phyloP scores from a whole-genome alignment of 129 eudicot species.

The Gnaphalium uliginosum region DNA sequence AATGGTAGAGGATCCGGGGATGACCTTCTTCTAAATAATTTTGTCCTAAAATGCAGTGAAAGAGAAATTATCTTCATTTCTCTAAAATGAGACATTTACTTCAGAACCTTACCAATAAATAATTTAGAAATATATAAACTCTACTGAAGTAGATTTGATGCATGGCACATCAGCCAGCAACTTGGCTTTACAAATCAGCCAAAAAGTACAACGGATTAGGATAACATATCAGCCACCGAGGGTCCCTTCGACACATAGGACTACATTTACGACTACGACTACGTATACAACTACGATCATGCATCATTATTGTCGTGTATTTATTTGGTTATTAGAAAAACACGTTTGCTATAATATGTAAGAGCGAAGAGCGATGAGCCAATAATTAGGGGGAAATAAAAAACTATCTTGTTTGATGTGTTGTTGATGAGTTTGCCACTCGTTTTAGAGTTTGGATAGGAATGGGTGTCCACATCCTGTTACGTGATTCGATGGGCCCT shows the following conservation, averaged over 20 bases:
- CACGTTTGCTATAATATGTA: neutral
- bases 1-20: too few relatives aligned
- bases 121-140: too few relatives aligned
- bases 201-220: constrained; percentile 7
- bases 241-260: constrained; percentile 22
- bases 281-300: neutral
- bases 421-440: constrained; percentile 38
- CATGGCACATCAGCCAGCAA: neutral
- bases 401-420: constrained; percentile 1
- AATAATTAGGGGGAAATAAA: neutral
- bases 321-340: neutral
- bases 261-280: constrained; percentile 6
- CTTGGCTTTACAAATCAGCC: constrained; percentile 7
- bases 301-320: neutral
- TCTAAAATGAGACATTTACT: too few relatives aligned
- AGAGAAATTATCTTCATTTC: too few relatives aligned
- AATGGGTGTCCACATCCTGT: constrained; percentile 31
- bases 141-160: neutral
- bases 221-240: constrained; percentile 19
- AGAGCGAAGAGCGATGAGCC: neutral
- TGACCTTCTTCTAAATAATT: too few relatives aligned
- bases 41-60: too few relatives aligned
- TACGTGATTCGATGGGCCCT: constrained; percentile 22
- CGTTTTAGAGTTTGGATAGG: constrained; percentile 28
- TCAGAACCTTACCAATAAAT: too few relatives aligned